Percentiles rank a stretch among this genome's conserved stretches.
phyloP scores from a whole-genome alignment of 192 early-diverging fungal species.

The Linnemannia exigua region DNA sequence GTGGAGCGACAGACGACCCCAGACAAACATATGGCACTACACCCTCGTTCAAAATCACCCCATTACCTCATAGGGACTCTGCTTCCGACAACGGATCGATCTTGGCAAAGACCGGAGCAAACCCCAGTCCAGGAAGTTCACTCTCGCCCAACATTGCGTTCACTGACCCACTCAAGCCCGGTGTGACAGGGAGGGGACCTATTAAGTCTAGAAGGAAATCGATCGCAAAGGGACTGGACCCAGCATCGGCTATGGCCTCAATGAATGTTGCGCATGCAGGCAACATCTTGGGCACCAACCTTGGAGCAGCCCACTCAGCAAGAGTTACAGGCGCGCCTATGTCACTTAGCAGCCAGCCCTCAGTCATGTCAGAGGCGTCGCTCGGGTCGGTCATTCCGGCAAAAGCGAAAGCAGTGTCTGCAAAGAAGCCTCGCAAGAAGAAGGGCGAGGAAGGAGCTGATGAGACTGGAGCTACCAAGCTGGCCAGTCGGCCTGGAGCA shows the following conservation, averaged over 20 bases:
- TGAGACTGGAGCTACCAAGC: neutral
- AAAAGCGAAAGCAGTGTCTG: conserved; percentile 29
- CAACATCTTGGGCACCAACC: conserved; percentile 30
- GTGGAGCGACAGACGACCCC: conserved; percentile 25
- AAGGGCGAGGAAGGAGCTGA: conserved; percentile 30
- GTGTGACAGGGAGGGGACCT: conserved; percentile 48
- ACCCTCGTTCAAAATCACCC: conserved; percentile 21
- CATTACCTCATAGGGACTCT: conserved; percentile 1
- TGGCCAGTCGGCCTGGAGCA: conserved; percentile 1
- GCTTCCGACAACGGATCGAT: neutral
- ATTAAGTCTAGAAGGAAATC: conserved; percentile 55
- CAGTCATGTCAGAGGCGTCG: conserved; percentile 7
- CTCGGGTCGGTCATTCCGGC: conserved; percentile 20
- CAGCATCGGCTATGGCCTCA: conserved; percentile 27
- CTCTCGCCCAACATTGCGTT: conserved; percentile 41
- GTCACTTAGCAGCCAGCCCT: conserved; percentile 4
- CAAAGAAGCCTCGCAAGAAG: conserved; percentile 51
- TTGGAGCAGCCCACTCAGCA: conserved; percentile 4
- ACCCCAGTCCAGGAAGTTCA: conserved; percentile 26
- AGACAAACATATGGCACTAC: conserved; percentile 8
- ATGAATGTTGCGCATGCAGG: conserved; percentile 22
- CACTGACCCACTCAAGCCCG: conserved; percentile 35
- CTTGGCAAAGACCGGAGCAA: conserved; percentile 10
- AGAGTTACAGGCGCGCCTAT: neutral
- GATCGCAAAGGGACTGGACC: conserved; percentile 48